Conservation (phyloP, 164 flowering plant genomes). For the Taxillus chinensis region DNA sequence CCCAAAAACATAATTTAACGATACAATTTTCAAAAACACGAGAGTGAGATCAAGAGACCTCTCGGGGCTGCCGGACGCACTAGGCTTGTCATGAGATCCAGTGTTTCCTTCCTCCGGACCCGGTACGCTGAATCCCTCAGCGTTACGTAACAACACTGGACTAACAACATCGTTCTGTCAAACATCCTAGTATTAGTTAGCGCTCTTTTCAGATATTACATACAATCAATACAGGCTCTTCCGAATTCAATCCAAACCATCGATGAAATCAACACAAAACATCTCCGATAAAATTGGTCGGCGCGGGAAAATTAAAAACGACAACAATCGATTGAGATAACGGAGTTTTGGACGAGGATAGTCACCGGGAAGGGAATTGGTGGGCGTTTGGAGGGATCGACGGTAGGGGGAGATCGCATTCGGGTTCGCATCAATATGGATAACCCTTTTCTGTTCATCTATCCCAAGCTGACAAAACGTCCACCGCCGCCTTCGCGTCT, state of each 20-base stretch:
- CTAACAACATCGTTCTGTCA: background rate
- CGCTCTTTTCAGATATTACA: too few species aligned
- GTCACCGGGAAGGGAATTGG: slow-evolving; percentile 38
- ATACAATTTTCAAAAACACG: background rate
- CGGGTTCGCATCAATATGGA: slow-evolving; percentile 59
- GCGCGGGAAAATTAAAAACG: too few species aligned
- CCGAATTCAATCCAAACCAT: too few species aligned
- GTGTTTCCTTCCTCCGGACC: background rate
- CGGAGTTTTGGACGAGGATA: background rate
- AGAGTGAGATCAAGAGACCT: background rate
- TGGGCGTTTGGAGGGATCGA: slow-evolving; percentile 25
- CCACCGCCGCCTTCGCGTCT: background rate
- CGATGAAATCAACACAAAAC: too few species aligned
- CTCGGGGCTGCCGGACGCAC: background rate
- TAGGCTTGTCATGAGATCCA: background rate
- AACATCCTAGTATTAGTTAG: too few species aligned
- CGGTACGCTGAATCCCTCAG: background rate
- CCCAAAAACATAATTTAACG: background rate
- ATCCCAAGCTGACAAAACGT: background rate
- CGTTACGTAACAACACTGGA: background rate
- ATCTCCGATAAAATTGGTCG: too few species aligned
- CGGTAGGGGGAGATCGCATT: slow-evolving; percentile 36
- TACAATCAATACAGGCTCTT: too few species aligned
- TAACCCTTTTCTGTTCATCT: slow-evolving; percentile 31
- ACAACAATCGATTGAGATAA: background rate